phyloP scores from a whole-genome alignment of 768 basidiomycete genomes.

The Melanogaster broomeanus region DNA sequence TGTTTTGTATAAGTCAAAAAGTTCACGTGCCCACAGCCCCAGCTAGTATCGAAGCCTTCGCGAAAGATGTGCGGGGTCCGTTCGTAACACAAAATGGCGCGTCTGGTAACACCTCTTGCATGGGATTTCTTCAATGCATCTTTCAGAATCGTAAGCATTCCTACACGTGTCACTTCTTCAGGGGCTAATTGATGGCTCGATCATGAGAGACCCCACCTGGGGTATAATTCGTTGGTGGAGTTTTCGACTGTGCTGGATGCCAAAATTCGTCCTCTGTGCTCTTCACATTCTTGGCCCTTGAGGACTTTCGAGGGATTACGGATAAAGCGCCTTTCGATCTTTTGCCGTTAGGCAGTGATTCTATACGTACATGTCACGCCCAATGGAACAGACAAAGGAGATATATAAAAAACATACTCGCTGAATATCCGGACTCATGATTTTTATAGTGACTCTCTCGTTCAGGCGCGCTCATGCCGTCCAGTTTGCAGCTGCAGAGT shows the following conservation, averaged over 20 bases:
- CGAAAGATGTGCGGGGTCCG: conserved; percentile 56
- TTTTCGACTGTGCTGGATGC: conserved; percentile 46
- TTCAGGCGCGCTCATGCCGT: conserved; percentile 34
- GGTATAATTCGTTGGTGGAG: conserved; percentile 58
- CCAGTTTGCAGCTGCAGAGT: conserved; percentile 49
- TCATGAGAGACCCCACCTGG: conserved; percentile 56
- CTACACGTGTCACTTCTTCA: conserved; percentile 35
- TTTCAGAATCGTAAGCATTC: conserved; percentile 64
- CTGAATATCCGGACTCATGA: conserved; percentile 39
- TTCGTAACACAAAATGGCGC: conserved; percentile 67
- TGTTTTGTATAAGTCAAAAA: conserved; percentile 3
- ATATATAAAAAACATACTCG: conserved; percentile 2
- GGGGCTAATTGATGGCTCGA: conserved; percentile 7
- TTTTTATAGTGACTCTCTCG: conserved; percentile 57
- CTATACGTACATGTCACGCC: conserved; percentile 11
- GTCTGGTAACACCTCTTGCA: conserved; percentile 46
- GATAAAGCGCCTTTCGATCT: conserved; percentile 12
- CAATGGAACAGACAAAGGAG: not conserved
- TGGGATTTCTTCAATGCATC: conserved; percentile 55
- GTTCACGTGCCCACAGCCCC: conserved; percentile 71
- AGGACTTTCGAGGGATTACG: not conserved
- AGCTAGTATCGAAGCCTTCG: conserved; percentile 61
- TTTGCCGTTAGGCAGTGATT: conserved; percentile 8
- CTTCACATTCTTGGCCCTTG: conserved; percentile 6
- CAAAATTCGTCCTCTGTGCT: conserved; percentile 61